A percentile compares a stretch with the other conserved stretches of the same genome.
phyloP scores from a whole-genome alignment of 306 rosid species.

The Alnus glutinosa region DNA sequence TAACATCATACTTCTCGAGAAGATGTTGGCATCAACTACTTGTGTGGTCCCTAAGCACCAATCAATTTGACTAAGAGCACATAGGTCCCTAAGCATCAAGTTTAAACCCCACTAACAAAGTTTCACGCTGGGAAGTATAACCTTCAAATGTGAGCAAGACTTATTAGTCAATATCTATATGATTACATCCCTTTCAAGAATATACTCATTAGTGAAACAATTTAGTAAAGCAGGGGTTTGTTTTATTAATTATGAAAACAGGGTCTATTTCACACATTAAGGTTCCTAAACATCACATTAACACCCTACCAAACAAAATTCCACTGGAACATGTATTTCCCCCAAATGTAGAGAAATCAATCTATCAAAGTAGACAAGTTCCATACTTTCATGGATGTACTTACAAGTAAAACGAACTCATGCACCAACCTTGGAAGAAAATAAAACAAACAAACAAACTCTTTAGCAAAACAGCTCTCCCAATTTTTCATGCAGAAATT shows the following conservation, averaged over 20 bases:
- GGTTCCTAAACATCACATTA: slow-evolving; percentile 4
- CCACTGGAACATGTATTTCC: neutral
- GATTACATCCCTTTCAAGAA: slow-evolving; percentile 15
- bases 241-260: neutral
- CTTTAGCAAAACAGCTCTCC: neutral
- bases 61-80: slow-evolving; percentile 4
- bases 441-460: neutral
- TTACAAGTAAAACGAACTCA: neutral
- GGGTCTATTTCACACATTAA: neutral
- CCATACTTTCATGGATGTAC: neutral
- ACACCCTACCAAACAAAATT: slow-evolving; percentile 19
- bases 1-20: neutral
- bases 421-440: too few relatives aligned
- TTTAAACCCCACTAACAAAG: slow-evolving; percentile 22
- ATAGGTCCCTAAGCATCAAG: neutral
- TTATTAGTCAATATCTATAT: neutral
- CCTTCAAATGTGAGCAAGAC: slow-evolving; percentile 10
- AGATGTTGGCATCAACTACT: neutral
- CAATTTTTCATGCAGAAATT: neutral
- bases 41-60: neutral
- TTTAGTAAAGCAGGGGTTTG: slow-evolving; percentile 6
- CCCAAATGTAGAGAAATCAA: neutral
- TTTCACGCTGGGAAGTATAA: slow-evolving; percentile 11
- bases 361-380: neutral
- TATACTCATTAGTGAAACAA: slow-evolving; percentile 9